Evolutionary conservation across 768 basidiomycete genomes (phyloP).

Genomic region (Mycena galopus): DNA sequence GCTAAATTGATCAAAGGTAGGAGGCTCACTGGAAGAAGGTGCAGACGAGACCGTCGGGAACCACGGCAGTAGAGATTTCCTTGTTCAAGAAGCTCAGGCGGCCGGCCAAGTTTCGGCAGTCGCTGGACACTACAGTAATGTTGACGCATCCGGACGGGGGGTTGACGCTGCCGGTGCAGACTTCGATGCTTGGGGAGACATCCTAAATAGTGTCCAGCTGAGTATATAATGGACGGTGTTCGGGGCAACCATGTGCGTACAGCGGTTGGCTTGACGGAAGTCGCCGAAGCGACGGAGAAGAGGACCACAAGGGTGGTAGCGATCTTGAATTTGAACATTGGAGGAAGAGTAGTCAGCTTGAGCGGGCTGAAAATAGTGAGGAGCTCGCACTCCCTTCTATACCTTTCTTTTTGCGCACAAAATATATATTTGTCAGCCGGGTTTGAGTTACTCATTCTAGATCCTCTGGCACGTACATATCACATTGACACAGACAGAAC

Average conservation of each 20-base stretch:
- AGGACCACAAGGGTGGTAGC: neutral
- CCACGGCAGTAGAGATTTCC: neutral
- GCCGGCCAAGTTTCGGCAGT: neutral
- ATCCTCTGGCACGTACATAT: no score
- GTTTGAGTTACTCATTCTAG: no score
- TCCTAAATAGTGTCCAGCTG: neutral
- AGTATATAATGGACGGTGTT: no score
- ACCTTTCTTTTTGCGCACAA: no score
- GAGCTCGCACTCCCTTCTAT: no score
- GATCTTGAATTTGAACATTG: neutral
- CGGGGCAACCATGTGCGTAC: neutral
- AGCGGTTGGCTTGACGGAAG: neutral
- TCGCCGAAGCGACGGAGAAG: neutral
- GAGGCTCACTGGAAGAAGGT: slow-evolving; percentile 8
- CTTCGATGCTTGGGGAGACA: rapidly evolving
- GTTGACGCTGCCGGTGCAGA: neutral
- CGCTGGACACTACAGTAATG: neutral
- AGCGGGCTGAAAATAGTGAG: no score
- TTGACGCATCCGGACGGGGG: neutral
- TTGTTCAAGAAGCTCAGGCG: slow-evolving; percentile 9
- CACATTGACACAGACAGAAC: no score
- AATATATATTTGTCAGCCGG: no score
- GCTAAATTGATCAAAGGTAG: no score
- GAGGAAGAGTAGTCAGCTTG: neutral
- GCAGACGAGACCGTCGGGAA: slow-evolving; percentile 10